Evolutionary conservation across 2,329 filamentous ascomycete species (phyloP), one percentile per base, ranked within the genome.

Genomic region (Sclerotinia borealis): DNA sequence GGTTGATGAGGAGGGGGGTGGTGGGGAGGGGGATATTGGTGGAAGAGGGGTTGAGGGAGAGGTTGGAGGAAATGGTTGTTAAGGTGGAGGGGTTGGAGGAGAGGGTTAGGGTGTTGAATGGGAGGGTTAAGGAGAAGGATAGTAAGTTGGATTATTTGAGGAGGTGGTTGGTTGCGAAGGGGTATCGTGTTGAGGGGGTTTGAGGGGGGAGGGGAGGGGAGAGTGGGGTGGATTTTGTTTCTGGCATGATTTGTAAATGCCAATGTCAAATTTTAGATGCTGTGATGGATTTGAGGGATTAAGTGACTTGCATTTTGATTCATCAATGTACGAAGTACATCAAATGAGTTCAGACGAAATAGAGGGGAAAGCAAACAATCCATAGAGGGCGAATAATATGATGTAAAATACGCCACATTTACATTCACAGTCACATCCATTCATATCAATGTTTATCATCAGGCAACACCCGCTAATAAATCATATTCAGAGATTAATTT

Each of bases 171-270:
- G 31, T 37, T 22, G 50, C 27, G 1, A n/a, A 6, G 31, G 49
- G 59, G 9, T 48, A 54, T 36, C 49, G n/a, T 25, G 50, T 61
- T 55, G 59, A 47, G 13, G 50, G 29, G 10, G n/a, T 59, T 27
- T 59, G 41, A 59, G 6, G 3, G 9, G 9, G 9, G 5, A 1
- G 17, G 2, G n/a, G n/a, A 17, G 43, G 43, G 43, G 43, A 13
- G n/a, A 25, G n/a, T n/a, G n/a, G n/a, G n/a, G n/a, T n/a, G n/a
- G n/a, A n/a, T n/a, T 22, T 47, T 47, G 19, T n/a, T 3, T 22
- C 43, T n/a, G n/a, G n/a, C n/a, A n/a, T n/a, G n/a, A n/a, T n/a
- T n/a, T n/a, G n/a, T n/a, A n/a, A n/a, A n/a, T n/a, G n/a, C n/a
- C n/a, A n/a, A n/a, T n/a, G n/a, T n/a, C n/a, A n/a, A n/a, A n/a